Evolutionary conservation across 257 asterid species (phyloP).

Genomic region (Mentha longifolia): DNA sequence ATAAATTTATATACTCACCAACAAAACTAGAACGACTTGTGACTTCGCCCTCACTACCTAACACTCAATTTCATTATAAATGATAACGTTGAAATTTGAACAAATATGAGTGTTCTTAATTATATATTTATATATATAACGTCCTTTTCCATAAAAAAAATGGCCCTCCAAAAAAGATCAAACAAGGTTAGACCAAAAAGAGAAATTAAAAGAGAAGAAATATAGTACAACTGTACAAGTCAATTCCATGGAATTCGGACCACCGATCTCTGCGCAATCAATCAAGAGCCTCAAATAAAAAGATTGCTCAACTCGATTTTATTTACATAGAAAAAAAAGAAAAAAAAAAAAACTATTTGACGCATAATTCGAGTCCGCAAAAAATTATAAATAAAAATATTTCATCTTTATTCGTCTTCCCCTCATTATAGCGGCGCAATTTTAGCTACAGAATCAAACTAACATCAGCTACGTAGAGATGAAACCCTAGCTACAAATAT

Average conservation of each 20-base stretch:
- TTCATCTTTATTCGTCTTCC: no score
- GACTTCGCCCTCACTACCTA: neutral
- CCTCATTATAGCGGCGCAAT: no score
- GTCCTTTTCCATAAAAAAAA: constrained; percentile 16
- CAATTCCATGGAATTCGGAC: neutral
- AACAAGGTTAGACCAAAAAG: neutral
- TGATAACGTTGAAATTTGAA: constrained; percentile 17
- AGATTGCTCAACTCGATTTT: neutral
- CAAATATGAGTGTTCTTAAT: constrained; percentile 5
- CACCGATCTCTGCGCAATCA: neutral
- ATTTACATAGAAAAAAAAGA: neutral
- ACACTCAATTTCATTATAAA: constrained; percentile 7
- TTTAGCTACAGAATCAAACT: no score
- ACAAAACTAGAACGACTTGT: neutral
- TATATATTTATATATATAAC: no score
- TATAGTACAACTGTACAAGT: neutral
- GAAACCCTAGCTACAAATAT: neutral
- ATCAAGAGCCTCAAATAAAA: constrained; percentile 1
- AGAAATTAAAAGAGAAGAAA: neutral
- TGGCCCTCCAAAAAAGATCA: neutral
- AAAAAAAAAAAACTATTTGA: neutral
- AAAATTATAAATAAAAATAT: no score
- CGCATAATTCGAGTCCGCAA: neutral
- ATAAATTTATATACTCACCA: neutral
- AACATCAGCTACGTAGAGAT: no score